Evolutionary conservation across 1,139 yeast species (phyloP), one percentile per base, ranked within the genome.

Genomic region (Sugiyamaella japonica): DNA sequence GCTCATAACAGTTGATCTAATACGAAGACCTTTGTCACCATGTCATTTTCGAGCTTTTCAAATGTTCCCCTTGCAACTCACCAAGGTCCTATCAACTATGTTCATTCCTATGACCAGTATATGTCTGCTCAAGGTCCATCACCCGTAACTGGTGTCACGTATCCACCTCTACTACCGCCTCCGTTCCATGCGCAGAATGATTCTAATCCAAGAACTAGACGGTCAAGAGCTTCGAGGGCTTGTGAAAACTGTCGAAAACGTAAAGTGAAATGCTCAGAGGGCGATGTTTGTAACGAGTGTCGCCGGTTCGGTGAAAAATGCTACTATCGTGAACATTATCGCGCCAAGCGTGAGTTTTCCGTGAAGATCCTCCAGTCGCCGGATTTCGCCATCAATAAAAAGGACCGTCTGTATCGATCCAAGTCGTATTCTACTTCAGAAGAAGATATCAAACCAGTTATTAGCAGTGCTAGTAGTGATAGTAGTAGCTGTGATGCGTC

Each of bases 191-290:
- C 9, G n/a, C 17, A 44, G 17, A 41, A 12, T 16, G 16, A 16
- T 13, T 6, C 46, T 17, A 20, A 10, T 17, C 29, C 58, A 12
- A 46, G 59, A 32, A 32, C 44, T 2, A 12, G 53, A 25, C 45
- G 61, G 12, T 54, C 63, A 3, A 41, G 67, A 32, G 64, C 65
- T 15, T 63, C 84, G 3, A 70, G 82, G 56, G 86, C 86, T 3
- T 83, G 87, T 63, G 85, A 82, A 62, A 80, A 77, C 53, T 83
- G 87, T 63, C 72, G 86, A 25, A 78, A 76, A 59, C 79, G 83
- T 57, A 82, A 83, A 64, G 83, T 83, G 56, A 81, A 81, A 62
- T 83, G 87, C 67, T 83, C 83, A 56, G 87, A 86, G 9, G 67
- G 66, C n/a, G 57, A 50, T 15, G 57, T 57, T 38, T 63, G 66